Evolutionary conservation across 176 grass and related monocot genomes (phyloP).

Genomic region (Paspalum notatum): DNA sequence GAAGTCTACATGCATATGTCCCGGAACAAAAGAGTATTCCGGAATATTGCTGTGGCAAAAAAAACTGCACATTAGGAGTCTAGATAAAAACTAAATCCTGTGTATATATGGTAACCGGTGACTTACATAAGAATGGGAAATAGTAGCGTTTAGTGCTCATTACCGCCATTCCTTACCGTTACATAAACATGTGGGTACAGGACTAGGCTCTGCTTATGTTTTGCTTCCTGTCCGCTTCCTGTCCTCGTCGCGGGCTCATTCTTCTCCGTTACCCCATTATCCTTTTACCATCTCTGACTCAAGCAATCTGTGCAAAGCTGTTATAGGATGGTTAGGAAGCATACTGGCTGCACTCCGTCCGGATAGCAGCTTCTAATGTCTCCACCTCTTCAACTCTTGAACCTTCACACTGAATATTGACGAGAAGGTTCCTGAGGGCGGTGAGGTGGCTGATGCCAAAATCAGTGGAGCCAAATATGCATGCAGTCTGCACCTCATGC

Average conservation of each 20-base stretch:
- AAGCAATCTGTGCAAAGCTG: constrained; percentile 24
- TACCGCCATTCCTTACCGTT: too few species aligned
- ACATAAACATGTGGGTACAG: background rate
- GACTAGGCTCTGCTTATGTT: background rate
- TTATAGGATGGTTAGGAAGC: constrained; percentile 36
- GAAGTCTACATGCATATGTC: too few species aligned
- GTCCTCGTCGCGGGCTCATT: background rate
- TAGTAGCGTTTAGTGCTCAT: too few species aligned
- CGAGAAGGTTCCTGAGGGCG: constrained; percentile 4
- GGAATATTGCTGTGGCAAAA: too few species aligned
- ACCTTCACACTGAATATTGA: constrained; percentile 26
- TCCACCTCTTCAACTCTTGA: constrained; percentile 34
- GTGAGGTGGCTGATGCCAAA: constrained; percentile 20
- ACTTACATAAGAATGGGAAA: too few species aligned
- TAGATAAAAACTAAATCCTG: too few species aligned
- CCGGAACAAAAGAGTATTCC: too few species aligned
- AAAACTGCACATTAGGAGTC: too few species aligned
- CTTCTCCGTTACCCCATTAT: background rate
- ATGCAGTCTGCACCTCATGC: background rate
- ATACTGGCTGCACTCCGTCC: background rate
- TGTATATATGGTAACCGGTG: too few species aligned
- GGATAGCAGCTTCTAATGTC: constrained; percentile 36
- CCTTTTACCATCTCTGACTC: constrained; percentile 7
- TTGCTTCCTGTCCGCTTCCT: constrained; percentile 1
- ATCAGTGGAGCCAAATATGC: background rate